These are phyloP conservation scores for Spiromastix sp. DNA, from an alignment of 2,329 filamentous ascomycete species.

Conservation along the genomic window DNA sequence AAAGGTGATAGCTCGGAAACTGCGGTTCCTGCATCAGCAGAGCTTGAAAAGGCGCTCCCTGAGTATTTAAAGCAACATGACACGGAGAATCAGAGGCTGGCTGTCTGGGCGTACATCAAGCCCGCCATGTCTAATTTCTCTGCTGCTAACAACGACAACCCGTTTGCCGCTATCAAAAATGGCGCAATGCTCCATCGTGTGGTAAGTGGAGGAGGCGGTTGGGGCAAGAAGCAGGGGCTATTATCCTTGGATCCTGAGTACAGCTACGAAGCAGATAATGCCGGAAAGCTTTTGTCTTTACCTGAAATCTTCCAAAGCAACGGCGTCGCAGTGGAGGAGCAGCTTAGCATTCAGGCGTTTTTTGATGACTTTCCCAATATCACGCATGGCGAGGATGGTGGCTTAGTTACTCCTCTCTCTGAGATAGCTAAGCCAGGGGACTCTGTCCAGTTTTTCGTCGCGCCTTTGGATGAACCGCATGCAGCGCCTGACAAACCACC, in stretches of 20 bases:
- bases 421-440: conserved; percentile 29
- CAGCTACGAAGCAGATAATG: conserved; percentile 10
- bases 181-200: conserved; percentile 32
- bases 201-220: conserved; percentile 34
- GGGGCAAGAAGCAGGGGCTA: conserved; percentile 36
- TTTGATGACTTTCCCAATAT: conserved; percentile 15
- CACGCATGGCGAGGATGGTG: conserved; percentile 14
- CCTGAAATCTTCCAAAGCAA: conserved; percentile 16
- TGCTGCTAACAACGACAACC: background rate
- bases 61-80: conserved; percentile 28
- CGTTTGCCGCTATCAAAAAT: conserved; percentile 14
- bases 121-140: conserved; percentile 10
- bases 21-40: conserved; percentile 29
- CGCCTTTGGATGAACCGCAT: conserved; percentile 11
- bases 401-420: conserved; percentile 27
- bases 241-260: conserved; percentile 32
- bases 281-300: conserved; percentile 13
- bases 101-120: conserved; percentile 33
- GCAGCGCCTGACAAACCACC: background rate
- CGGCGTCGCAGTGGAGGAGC: background rate
- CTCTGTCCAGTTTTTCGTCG: conserved; percentile 32
- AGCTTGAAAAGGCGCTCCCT: conserved; percentile 31
- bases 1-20: conserved; percentile 20
- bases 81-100: conserved; percentile 27
- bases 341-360: conserved; percentile 4